Evolutionary conservation across 2,329 filamentous ascomycete genomes (phyloP).

Genomic region (Ilyonectria destructans): DNA sequence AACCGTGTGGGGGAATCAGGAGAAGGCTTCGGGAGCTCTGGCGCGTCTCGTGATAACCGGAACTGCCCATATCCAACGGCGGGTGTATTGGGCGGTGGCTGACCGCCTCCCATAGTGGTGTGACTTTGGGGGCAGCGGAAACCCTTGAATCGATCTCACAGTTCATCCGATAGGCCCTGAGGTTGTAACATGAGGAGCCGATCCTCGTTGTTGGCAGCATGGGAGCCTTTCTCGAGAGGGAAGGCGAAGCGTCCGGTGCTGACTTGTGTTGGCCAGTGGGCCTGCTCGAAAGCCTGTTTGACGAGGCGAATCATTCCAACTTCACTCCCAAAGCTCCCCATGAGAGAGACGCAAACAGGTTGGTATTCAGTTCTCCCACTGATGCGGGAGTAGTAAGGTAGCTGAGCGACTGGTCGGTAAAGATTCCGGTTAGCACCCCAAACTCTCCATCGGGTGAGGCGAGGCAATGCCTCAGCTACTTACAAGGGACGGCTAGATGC

Average conservation of each 20-base stretch:
- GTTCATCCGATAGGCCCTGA: constrained; percentile 32
- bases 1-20: constrained; percentile 34
- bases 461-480: constrained; percentile 35
- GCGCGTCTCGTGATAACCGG: constrained; percentile 9
- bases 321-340: constrained; percentile 50
- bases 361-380: constrained; percentile 50
- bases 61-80: constrained; percentile 12
- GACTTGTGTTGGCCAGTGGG: constrained; percentile 50
- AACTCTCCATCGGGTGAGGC: neutral
- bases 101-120: constrained; percentile 38
- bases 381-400: constrained; percentile 51
- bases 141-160: constrained; percentile 25
- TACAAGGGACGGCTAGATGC: constrained; percentile 55
- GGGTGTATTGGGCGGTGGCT: constrained; percentile 20
- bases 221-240: constrained; percentile 40
- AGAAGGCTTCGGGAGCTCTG: neutral
- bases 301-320: constrained; percentile 48
- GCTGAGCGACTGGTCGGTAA: constrained; percentile 48
- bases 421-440: constrained; percentile 31
- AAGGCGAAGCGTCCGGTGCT: constrained; percentile 51
- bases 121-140: constrained; percentile 40
- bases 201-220: constrained; percentile 6
- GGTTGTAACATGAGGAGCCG: constrained; percentile 21
- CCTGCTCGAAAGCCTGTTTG: constrained; percentile 49
- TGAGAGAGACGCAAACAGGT: constrained; percentile 52